phyloP scores from a whole-genome alignment of 495 filamentous ascomycete genomes.

The Cercophora scortea region DNA sequence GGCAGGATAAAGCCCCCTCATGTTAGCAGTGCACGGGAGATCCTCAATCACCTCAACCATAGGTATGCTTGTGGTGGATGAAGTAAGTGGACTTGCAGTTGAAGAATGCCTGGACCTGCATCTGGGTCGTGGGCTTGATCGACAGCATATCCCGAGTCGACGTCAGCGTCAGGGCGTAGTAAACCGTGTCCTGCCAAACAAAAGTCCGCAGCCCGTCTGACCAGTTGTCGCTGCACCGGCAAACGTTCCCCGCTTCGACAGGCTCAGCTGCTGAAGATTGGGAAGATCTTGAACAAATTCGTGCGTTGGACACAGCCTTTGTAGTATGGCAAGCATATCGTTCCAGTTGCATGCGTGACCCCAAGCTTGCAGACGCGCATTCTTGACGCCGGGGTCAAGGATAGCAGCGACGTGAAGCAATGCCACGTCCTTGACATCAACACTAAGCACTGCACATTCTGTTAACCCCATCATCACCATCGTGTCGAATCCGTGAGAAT shows the following conservation, averaged over 20 bases:
- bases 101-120: background rate
- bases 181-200: no score
- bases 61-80: no score
- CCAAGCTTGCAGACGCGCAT: constrained; percentile 42
- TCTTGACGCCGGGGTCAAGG: constrained; percentile 29
- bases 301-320: constrained; percentile 19
- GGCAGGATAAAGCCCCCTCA: background rate
- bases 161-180: no score
- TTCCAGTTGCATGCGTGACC: constrained; percentile 31
- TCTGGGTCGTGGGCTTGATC: background rate
- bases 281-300: constrained; percentile 4
- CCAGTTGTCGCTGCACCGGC: no score
- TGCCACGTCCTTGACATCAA: constrained; percentile 30
- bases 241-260: no score
- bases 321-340: constrained; percentile 23
- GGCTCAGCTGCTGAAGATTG: background rate
- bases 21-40: background rate
- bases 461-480: no score
- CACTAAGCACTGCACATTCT: no score
- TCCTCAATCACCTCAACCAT: background rate
- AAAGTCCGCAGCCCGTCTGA: no score
- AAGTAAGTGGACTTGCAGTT: background rate
- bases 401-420: constrained; percentile 40
- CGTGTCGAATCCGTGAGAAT: no score
- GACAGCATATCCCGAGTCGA: no score